phyloP scores from a whole-genome alignment of 768 basidiomycete genomes.

The Nidula microcarpa region DNA sequence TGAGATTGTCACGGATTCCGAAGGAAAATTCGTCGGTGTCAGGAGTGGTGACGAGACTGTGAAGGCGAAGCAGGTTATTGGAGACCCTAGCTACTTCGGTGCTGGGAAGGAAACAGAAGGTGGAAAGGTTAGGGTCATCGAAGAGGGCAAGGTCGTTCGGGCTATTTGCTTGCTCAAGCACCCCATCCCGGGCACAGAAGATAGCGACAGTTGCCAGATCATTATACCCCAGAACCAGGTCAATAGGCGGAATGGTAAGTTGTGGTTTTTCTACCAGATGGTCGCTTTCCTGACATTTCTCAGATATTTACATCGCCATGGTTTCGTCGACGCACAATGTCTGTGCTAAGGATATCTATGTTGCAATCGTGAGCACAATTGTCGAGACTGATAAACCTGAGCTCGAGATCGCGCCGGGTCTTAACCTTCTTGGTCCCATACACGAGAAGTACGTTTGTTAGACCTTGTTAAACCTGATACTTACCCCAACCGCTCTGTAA shows the following conservation, averaged over 20 bases:
- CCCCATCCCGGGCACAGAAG: slow-evolving; percentile 96
- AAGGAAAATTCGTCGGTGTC: slow-evolving; percentile 92
- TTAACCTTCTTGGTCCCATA: slow-evolving; percentile 88
- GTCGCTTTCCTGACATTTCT: slow-evolving; percentile 2
- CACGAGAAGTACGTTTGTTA: slow-evolving; percentile 76
- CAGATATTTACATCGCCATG: slow-evolving; percentile 98
- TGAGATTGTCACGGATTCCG: slow-evolving; percentile 79
- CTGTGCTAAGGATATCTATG: slow-evolving; percentile 90
- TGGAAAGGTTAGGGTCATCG: slow-evolving; percentile 84
- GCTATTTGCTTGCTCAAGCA: slow-evolving; percentile 99
- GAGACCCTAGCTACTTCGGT: slow-evolving; percentile 96
- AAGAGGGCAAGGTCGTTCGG: slow-evolving; percentile 91
- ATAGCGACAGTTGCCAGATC: slow-evolving; percentile 92
- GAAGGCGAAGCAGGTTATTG: slow-evolving; percentile 96
- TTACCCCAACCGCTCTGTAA: slow-evolving; percentile 5
- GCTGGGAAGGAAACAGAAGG: slow-evolving; percentile 59
- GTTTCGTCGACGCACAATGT: slow-evolving; percentile 98
- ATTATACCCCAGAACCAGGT: slow-evolving; percentile 99
- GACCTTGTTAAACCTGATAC: not conserved
- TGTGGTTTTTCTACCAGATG: not conserved
- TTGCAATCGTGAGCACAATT: slow-evolving; percentile 98
- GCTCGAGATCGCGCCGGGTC: slow-evolving; percentile 87
- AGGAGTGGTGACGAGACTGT: slow-evolving; percentile 87
- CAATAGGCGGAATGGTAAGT: slow-evolving; percentile 81
- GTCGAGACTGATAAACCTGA: slow-evolving; percentile 95